phyloP scores from a whole-genome alignment of 2,329 filamentous ascomycete genomes.

The Monosporascus sp. region DNA sequence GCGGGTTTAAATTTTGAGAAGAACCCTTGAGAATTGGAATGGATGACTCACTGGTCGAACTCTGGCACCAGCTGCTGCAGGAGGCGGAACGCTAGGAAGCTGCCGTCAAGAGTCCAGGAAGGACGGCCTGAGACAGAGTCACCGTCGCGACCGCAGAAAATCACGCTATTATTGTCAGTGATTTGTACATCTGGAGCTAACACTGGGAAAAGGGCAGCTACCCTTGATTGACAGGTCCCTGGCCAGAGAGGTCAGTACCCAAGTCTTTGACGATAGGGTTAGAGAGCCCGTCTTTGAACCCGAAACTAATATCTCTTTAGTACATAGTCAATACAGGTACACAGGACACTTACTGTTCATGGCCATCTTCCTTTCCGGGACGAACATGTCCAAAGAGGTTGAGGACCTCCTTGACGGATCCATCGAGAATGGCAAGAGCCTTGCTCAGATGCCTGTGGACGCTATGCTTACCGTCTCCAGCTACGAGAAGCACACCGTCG shows the following conservation, averaged over 20 bases:
- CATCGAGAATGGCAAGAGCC: conserved; percentile 24
- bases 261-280: conserved; percentile 34
- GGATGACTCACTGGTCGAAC: conserved; percentile 25
- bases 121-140: conserved; percentile 24
- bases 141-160: conserved; percentile 32
- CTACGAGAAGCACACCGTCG: conserved; percentile 31
- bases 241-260: conserved; percentile 14
- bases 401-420: conserved; percentile 25
- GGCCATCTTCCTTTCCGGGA: conserved; percentile 28
- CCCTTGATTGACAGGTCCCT: conserved; percentile 23
- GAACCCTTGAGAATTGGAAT: background rate
- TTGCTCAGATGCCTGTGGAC: conserved; percentile 22
- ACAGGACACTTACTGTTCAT: conserved; percentile 30
- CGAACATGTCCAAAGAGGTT: conserved; percentile 27
- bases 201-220: conserved; percentile 1
- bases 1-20: conserved; percentile 26
- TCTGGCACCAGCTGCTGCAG: conserved; percentile 40
- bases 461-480: conserved; percentile 24
- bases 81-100: conserved; percentile 39
- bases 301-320: conserved; percentile 25
- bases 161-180: conserved; percentile 24
- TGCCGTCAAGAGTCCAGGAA: conserved; percentile 38
- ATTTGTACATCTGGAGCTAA: conserved; percentile 10
- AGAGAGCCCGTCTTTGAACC: conserved; percentile 37
- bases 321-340: conserved; percentile 10